These are phyloP conservation scores for Salix exigua DNA, from an alignment of 345 rosid genomes.

Conservation along the genomic window DNA sequence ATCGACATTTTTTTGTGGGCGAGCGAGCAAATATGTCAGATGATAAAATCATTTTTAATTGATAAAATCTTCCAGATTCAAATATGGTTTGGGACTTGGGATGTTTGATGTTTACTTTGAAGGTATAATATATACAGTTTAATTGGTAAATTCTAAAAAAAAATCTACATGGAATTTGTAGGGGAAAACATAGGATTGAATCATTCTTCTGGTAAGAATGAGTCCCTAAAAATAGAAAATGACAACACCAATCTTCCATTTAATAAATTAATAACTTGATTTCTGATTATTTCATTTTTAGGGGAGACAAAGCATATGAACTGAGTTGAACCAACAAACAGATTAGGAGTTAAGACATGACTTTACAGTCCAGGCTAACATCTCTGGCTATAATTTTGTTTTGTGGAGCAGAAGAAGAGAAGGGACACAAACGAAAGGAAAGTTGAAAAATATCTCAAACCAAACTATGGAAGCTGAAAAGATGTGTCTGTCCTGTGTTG, in stretches of 20 bases:
- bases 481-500: not conserved
- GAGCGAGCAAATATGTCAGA: too few relatives aligned
- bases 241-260: too few relatives aligned
- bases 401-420: not conserved
- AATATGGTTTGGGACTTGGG: not conserved
- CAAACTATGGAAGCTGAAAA: not conserved
- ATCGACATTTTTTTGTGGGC: too few relatives aligned
- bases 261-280: not conserved
- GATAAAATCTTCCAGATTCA: not conserved
- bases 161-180: not conserved
- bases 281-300: not conserved
- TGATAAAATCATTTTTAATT: too few relatives aligned
- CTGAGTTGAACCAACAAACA: not conserved
- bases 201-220: not conserved
- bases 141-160: not conserved
- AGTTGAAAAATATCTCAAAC: not conserved
- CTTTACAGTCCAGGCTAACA: not conserved
- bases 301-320: not conserved
- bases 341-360: not conserved
- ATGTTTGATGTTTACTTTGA: not conserved
- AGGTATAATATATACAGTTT: too few relatives aligned
- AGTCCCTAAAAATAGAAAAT: too few relatives aligned
- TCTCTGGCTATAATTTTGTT: not conserved
- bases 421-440: not conserved
- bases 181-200: not conserved